phyloP scores from a whole-genome alignment of 2,329 filamentous ascomycete species.

The Aspergillus sp. region DNA sequence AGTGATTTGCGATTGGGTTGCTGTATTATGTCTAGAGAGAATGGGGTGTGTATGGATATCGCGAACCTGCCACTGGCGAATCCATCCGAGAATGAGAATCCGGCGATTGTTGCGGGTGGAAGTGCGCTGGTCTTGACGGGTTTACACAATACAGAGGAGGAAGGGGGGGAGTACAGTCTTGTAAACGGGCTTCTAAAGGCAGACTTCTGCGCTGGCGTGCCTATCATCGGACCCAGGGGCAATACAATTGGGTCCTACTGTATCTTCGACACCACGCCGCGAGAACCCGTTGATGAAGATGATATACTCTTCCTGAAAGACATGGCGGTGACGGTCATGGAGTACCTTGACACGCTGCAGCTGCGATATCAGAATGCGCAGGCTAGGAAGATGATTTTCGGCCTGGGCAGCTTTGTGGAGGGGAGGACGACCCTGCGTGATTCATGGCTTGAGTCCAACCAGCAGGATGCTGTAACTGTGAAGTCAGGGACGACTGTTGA shows the following conservation, averaged over 20 bases:
- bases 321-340: conserved; percentile 21
- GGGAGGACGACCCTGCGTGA: conserved; percentile 16
- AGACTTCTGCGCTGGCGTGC: background rate
- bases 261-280: background rate
- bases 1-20: too few species aligned
- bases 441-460: too few species aligned
- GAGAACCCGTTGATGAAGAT: background rate
- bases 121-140: background rate
- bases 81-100: too few species aligned
- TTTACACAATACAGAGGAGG: background rate
- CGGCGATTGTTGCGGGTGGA: background rate
- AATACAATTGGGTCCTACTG: background rate
- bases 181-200: background rate
- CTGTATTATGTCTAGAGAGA: too few species aligned
- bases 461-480: too few species aligned
- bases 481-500: too few species aligned
- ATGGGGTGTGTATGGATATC: too few species aligned
- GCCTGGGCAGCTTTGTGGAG: conserved; percentile 21
- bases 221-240: background rate
- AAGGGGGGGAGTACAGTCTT: background rate
- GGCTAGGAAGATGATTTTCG: conserved; percentile 23
- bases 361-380: conserved; percentile 22
- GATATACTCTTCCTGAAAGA: conserved; percentile 14
- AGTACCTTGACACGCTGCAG: conserved; percentile 19
- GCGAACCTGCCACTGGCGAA: too few species aligned